phyloP scores from a whole-genome alignment of 2,329 filamentous ascomycete species.

The Neonectria hederae region DNA sequence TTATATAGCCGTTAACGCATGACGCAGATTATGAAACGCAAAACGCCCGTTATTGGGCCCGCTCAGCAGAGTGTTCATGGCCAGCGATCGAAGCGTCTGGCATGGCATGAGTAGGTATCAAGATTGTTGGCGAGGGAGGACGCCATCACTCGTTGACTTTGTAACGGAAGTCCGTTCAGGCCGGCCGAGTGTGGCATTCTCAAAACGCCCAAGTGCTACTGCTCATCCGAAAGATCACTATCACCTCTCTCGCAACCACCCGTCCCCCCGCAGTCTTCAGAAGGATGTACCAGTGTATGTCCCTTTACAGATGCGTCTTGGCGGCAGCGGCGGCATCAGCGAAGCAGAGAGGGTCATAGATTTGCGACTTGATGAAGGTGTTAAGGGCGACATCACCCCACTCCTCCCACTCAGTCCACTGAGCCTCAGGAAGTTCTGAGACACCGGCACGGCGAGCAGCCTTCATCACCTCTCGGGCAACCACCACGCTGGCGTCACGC shows the following conservation, averaged over 20 bases:
- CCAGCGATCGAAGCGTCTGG: constrained; percentile 31
- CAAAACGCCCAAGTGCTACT: constrained; percentile 30
- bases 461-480: constrained; percentile 93
- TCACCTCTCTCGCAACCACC: constrained; percentile 19
- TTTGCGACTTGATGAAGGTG: constrained; percentile 66
- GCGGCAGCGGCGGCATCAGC: constrained; percentile 41
- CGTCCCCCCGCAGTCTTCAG: background rate
- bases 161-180: constrained; percentile 24
- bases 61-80: constrained; percentile 35
- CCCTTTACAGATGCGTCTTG: constrained; percentile 44
- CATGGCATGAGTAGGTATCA: constrained; percentile 32
- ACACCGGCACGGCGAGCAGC: constrained; percentile 86
- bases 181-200: constrained; percentile 4
- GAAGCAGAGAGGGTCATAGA: constrained; percentile 67
- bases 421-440: constrained; percentile 71
- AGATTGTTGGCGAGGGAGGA: constrained; percentile 24
- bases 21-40: constrained; percentile 38
- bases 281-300: constrained; percentile 31
- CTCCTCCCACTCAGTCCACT: constrained; percentile 78
- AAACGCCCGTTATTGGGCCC: constrained; percentile 32
- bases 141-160: background rate
- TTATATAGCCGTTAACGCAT: constrained; percentile 43
- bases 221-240: constrained; percentile 29
- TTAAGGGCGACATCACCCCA: constrained; percentile 72
- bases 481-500: constrained; percentile 85